Base-by-base conservation (phyloP, 1,284 basidiomycete species). In the Salmacisia buchloeana region DNA sequence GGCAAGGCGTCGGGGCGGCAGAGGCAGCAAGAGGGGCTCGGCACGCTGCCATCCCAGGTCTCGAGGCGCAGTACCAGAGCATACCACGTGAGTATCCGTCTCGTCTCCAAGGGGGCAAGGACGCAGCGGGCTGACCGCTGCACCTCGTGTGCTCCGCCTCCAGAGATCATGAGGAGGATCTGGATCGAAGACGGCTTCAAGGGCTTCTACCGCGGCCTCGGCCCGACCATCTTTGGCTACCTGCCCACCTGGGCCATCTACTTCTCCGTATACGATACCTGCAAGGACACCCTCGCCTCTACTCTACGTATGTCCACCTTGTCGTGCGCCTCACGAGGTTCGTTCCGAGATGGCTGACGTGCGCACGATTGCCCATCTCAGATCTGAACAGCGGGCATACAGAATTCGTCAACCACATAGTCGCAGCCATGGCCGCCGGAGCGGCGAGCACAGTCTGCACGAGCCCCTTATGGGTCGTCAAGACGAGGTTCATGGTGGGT, bases 211-310 rank as follows among this genome's bases (percentile, higher is more conserved):
- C 71, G 76, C 15, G 77, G 77, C 9, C 60, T 79, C 2, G 76
- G 72, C 0, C 77, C 77, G 0, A 79, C 77, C 0, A 74, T 79
- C 33, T 73, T 78, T 29, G 77, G 77, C 5, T 79, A 79, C 49
- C 60, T 79, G 2, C 77, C 77, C 1, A 79, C 77, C 1, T 79
- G 77, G 77, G 76, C 75, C 13, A 77, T 79, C 46, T 79, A 78
- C 66, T 79, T 79, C 66, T 71, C 70, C 29, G 74, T 78, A 0
- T 79, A 79, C 54, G 77, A 79, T 41, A 59, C 45, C 6, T 68
- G 69, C 58, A 79, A 79, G 43, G 49, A 60, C 2, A 36, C 63
- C 5, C 58, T 72, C 27, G 49, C 49, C 23, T 54, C 49, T 25
- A 33, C 49, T 13, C 34, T 54, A 54, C 49, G 49, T 54, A 31